Evolutionary conservation across 2,329 filamentous ascomycete species (phyloP), one percentile per base, ranked within the genome.

Genomic region (Penicillium sp.): DNA sequence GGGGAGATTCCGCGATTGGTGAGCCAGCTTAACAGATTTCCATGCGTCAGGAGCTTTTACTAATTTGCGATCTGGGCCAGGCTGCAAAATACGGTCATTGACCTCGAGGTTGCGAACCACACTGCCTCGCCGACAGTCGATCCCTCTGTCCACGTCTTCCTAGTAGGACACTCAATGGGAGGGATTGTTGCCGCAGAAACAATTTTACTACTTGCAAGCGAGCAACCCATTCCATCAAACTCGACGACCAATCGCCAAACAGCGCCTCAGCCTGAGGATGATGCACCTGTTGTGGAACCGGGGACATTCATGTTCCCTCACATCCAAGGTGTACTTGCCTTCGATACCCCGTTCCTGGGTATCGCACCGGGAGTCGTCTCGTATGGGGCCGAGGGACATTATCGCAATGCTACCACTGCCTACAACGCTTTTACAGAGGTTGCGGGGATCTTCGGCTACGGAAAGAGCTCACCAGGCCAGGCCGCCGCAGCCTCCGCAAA

Each of bases 151-250:
- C 88, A 87, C 69, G 89, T 90, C 31, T 83, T 96, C 49, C 84
- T 97, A 16, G 80, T 96, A 58, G 93, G 93, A 24, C 93, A 97
- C 75, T 93, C 89, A 9, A 97, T 90, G 90, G 90, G 90, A 67
- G 95, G 95, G 67, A 97, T 98, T 69, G 92, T 98, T 49, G 94
- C 92, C 11, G 94, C 92, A 36, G 95, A 98, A 73, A 89, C 92
- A 14, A 82, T 94, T 62, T 85, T 97, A 66, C 84, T 88, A 41
- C 84, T 98, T 53, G 77, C 90, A 44, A 84, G 87, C 60, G 90
- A 91, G 65, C 81, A 86, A 60, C 81, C 83, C 65, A 75, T 81
- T 47, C 72, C 74, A 40, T 63, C 73, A 1, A 66, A 62, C 27
- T 61, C 70, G 24, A 71, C 73, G 10, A 66, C 72, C 39, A 68